Base-by-base conservation (phyloP, 106 monocot genomes). In the Dendrobium nobile region DNA sequence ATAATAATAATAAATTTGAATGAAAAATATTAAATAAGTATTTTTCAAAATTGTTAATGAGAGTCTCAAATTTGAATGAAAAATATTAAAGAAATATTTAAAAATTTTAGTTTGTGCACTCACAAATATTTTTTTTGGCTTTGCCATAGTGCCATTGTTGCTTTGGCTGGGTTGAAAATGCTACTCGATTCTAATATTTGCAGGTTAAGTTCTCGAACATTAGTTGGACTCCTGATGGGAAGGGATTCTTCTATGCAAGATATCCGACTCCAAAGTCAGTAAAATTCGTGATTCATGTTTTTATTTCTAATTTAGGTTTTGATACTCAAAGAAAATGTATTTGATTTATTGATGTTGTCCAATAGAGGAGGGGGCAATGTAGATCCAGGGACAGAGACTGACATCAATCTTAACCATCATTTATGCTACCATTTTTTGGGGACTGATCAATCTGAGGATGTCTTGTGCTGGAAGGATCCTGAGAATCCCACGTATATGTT, bases 241-340 rank as follows among this genome's bases (percentile, higher is more conserved):
- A 95, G 77, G 95, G 99, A 0, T 99, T 99, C 88, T 99, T 99
- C 84, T 99, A 99, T 79, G 67, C 91, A 45, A 88, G 99, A 19
- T 99, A 90, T 84, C 95, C 91, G 0, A 84, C 89, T n/a, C 99
- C 99, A 65, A 91, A 91, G 98, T 99, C 90, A 77, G 87, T 75
- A 16, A 5, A 10, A 7, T 41, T 68, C 20, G n/a, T 27, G 22
- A 0, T 68, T 59, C 10, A 72, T 79, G 20, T 55, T 86, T 40
- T 56, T 40, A 54, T 31, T 74, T 41, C 4, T n/a, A 41, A 42
- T 42, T 20, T 83, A 48, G 51, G 24, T 41, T 67, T 48, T 68
- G 16, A 75, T n/a, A 65, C 7, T 82, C 41, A 70, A 20, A 24
- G 20, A 6, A 51, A 10, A 51, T 83, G 75, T 77, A 41, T 77